phyloP scores from a whole-genome alignment of 2,329 filamentous ascomycete genomes.

The Colletotrichum godetiae region DNA sequence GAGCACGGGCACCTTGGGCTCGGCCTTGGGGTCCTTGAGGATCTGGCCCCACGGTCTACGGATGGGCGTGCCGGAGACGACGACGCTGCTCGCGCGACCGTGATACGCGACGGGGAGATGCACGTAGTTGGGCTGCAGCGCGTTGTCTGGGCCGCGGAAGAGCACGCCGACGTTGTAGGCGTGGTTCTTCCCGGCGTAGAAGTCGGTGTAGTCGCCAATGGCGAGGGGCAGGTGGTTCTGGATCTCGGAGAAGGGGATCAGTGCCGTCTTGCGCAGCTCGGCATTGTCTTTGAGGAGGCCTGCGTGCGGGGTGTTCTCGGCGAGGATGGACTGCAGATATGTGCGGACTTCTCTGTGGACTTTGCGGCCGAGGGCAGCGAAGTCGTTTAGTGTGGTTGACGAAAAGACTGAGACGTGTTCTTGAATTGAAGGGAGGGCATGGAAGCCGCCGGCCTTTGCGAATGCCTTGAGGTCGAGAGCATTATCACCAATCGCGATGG shows the following conservation, averaged over 20 bases:
- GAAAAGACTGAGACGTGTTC: constrained; percentile 40
- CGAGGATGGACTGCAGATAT: constrained; percentile 72
- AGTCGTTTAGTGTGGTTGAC: constrained; percentile 73
- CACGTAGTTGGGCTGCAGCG: constrained; percentile 83
- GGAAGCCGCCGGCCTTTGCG: constrained; percentile 56
- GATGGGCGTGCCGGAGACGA: constrained; percentile 79
- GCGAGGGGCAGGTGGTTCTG: constrained; percentile 78
- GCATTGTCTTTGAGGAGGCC: constrained; percentile 50
- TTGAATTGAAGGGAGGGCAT: constrained; percentile 39
- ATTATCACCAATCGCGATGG: constrained; percentile 78
- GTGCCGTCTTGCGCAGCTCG: constrained; percentile 42
- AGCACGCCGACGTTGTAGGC: constrained; percentile 77
- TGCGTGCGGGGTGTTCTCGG: constrained; percentile 60
- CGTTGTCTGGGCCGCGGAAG: constrained; percentile 79
- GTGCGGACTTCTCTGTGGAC: constrained; percentile 77
- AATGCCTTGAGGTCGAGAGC: constrained; percentile 77
- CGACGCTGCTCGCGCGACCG: constrained; percentile 80
- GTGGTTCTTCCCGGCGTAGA: constrained; percentile 84
- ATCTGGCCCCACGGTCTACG: constrained; percentile 81
- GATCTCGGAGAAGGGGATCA: constrained; percentile 55
- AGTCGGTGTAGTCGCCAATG: constrained; percentile 88
- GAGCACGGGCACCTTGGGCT: constrained; percentile 67
- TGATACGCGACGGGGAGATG: constrained; percentile 87
- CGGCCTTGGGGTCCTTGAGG: constrained; percentile 57
- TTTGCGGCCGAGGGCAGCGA: constrained; percentile 76